Evolutionary conservation across 441 rosid genomes (phyloP), one percentile per base, ranked within the genome.

Genomic region (Macaranga tanarius): DNA sequence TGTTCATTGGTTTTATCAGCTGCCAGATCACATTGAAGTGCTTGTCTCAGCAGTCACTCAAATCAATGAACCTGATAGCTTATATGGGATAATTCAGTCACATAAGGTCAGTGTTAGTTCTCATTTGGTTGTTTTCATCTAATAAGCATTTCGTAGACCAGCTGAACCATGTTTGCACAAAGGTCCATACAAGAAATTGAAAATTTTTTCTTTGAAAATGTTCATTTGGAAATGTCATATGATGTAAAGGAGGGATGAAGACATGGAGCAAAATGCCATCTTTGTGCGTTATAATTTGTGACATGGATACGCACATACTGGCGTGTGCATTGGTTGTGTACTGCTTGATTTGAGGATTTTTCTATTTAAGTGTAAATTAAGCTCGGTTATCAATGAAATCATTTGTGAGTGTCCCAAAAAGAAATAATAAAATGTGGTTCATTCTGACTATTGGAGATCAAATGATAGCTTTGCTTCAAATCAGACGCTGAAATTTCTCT

Each of bases 51-150:
- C 99, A 74, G 85, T 93, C 73, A 93, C 90, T 81, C 88, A 85
- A 81, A 93, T 95, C 79, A 93, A 95, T 75, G 98, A 93, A 81
- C 96, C 97, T 17, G 99, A 95, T 86, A 90, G 96, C 87, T 83
- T 95, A 79, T 91, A 95, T 84, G 98, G 97, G 81, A 88, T 91
- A 72, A 86, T 91, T 81, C 97, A 91, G 84, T 90, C 96, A 51
- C 91, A 91, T 80, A 89, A 91, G 89, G 99, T 94, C 54, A 56
- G 90, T 74, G 73, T 65, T 67, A 60, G 45, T 68, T 31, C 50
- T 57, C 66, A 20, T 64, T 79, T 68, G 5, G 38, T 67, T 40
- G 61, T 73, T 60, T 69, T 62, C 42, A 26, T 62, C 20, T 40
- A n/a, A 7, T 69, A 42, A 2, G 44, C 0, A 31, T 38, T 40